Evolutionary conservation across 306 rosid genomes (phyloP), one percentile per base, ranked within the genome.

Genomic region (Delonix regia): DNA sequence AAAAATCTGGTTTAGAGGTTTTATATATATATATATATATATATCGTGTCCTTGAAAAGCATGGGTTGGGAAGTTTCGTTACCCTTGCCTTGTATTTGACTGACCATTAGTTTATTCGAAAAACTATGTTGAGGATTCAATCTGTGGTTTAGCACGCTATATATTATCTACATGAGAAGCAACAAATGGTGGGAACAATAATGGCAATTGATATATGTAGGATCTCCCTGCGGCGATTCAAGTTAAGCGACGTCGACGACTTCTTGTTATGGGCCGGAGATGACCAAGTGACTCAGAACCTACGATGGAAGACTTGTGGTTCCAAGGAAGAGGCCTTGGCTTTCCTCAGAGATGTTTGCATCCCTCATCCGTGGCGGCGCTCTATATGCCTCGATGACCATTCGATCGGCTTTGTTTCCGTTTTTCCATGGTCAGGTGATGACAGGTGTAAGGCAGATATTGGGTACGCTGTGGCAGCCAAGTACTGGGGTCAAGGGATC

Each of bases 231-330:
- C 83, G 92, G 47, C 87, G 88, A 19, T 89, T 87, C 71, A 76
- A 80, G 77, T 73, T 77, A n/a, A 65, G 82, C 4, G 91, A 93
- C 2, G 89, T 62, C 1, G 91, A 89, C n/a, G 88, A 85, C 82
- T 78, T 93, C 69, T 27, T 93, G 82, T 5, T 77, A 38, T 91
- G 86, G 81, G 94, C 90, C 4, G 90, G 91, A 0, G 96, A 90
- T 19, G 83, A 86, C 76, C 33, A 27, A 48, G 90, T 87, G 42
- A 88, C 83, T 9, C 33, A 16, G 24, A 61, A 59, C 19, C 33
- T 53, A 1, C 63, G 80, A 71, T 80, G 84, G 87, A 74, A 85
- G 36, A 86, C 88, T 22, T 81, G 79, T 65, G 77, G 71, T 69
- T 86, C 87, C 1, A 85, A 19, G 75, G 91, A 89, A 10, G 90